Percentiles rank a stretch among this genome's conserved stretches.
phyloP scores from a whole-genome alignment of 352 stramenopile genomes.

The Phytophthora podocarpi region DNA sequence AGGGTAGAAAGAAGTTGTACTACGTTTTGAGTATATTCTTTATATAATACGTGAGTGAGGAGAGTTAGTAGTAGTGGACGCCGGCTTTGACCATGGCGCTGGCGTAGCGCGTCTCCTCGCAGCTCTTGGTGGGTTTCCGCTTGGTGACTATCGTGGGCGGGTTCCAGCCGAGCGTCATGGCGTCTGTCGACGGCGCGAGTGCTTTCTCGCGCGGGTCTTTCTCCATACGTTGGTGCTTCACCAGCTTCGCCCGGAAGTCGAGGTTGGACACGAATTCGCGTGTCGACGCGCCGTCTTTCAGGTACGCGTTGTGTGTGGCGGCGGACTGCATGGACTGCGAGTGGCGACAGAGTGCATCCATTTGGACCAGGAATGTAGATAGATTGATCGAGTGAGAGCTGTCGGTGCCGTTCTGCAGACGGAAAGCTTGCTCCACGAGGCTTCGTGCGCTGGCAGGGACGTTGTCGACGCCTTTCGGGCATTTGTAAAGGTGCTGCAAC shows the following conservation, averaged over 20 bases:
- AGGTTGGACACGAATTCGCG: constrained; percentile 68
- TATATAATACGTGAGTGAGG: too few species aligned
- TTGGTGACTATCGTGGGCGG: constrained; percentile 48
- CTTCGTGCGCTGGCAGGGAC: constrained; percentile 33
- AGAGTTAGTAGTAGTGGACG: constrained; percentile 70
- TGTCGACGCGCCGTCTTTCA: constrained; percentile 36
- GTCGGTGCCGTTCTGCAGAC: constrained; percentile 6
- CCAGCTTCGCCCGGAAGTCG: constrained; percentile 51
- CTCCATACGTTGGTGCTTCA: constrained; percentile 65
- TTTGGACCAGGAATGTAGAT: constrained; percentile 36
- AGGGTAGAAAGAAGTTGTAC: constrained; percentile 1
- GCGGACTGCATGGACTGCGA: constrained; percentile 41
- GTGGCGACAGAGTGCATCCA: constrained; percentile 35
- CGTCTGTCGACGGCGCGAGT: constrained; percentile 53
- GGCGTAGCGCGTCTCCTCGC: constrained; percentile 69
- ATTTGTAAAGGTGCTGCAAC: constrained; percentile 66
- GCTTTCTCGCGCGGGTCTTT: constrained; percentile 53
- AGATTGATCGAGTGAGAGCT: constrained; percentile 10
- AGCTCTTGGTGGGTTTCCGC: constrained; percentile 65
- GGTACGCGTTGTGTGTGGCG: constrained; percentile 38
- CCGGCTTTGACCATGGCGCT: constrained; percentile 79
- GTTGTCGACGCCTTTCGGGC: constrained; percentile 58
- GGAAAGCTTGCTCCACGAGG: constrained; percentile 32
- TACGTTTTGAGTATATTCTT: not conserved
- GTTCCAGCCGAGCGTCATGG: constrained; percentile 59